Percentiles rank a stretch among this genome's conserved stretches.
These are phyloP conservation scores for Cymbidium sinense DNA, from an alignment of 106 monocot genomes.

Conservation along the genomic window DNA sequence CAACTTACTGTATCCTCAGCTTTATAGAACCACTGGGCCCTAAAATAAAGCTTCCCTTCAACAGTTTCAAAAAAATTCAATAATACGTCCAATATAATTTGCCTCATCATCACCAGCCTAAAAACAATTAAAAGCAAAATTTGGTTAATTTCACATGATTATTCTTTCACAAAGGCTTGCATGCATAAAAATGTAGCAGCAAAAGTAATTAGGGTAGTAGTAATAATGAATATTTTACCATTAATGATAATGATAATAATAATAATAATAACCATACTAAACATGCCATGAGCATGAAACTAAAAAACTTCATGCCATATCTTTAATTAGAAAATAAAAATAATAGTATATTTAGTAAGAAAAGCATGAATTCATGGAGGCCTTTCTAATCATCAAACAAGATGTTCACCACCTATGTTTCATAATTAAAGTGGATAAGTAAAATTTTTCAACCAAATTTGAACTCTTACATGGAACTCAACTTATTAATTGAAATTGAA, in stretches of 20 bases:
- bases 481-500: neutral
- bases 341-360: neutral
- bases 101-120: slow-evolving; percentile 24
- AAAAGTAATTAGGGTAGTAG: neutral
- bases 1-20: slow-evolving; percentile 31
- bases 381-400: neutral
- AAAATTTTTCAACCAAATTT: neutral
- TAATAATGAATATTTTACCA: neutral
- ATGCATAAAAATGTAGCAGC: slow-evolving; percentile 5
- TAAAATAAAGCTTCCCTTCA: slow-evolving; percentile 22
- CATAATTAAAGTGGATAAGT: neutral
- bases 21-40: slow-evolving; percentile 28
- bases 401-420: neutral
- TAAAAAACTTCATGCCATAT: neutral
- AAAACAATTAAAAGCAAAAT: neutral
- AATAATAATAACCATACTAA: neutral
- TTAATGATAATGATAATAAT: neutral
- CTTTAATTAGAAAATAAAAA: neutral
- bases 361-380: no score
- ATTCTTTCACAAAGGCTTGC: neutral
- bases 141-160: neutral
- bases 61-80: slow-evolving; percentile 22
- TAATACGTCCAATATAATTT: slow-evolving; percentile 25
- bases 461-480: neutral
- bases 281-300: neutral